A percentile compares a stretch with the other conserved stretches of the same genome.
Evolutionary conservation across 805 yeast species (phyloP).

Genomic region (Candida palmyrensis): DNA sequence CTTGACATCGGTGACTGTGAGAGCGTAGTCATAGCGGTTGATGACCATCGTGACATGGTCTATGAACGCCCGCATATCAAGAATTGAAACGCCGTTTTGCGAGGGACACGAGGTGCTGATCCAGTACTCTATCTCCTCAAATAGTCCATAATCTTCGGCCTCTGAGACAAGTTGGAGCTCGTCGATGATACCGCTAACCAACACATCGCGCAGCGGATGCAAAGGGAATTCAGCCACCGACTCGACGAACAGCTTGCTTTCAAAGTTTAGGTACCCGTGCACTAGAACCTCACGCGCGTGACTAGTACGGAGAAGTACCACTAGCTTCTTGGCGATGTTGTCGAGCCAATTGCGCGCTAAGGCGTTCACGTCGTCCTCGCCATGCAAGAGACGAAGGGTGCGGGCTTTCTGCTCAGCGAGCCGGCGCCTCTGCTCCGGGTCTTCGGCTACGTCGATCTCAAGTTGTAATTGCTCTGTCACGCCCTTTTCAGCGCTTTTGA

Average conservation of each 20-base stretch:
- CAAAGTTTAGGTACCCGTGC: constrained; percentile 44
- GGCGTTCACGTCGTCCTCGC: constrained; percentile 9
- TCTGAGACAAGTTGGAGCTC: constrained; percentile 24
- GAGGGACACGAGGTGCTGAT: constrained; percentile 10
- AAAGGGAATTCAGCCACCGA: constrained; percentile 7
- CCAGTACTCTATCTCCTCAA: constrained; percentile 18
- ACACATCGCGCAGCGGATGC: constrained; percentile 21
- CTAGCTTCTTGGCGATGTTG: constrained; percentile 34
- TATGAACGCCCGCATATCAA: constrained; percentile 23
- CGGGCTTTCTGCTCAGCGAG: constrained; percentile 10
- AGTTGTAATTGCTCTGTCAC: constrained; percentile 6
- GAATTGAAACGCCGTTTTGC: constrained; percentile 14
- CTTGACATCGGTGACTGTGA: constrained; percentile 48
- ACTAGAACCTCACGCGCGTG: constrained; percentile 59
- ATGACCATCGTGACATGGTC: constrained; percentile 10
- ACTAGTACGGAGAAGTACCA: constrained; percentile 39
- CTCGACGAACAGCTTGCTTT: constrained; percentile 5
- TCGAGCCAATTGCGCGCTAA: constrained; percentile 35
- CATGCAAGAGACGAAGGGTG: constrained; percentile 9
- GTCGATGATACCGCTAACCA: constrained; percentile 66
- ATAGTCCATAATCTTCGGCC: constrained; percentile 13
- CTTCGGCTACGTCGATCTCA: constrained; percentile 7
- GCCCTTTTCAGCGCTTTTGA: constrained; percentile 7
- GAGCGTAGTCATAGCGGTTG: constrained; percentile 9
- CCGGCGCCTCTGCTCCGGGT: constrained; percentile 6